Conservation (phyloP, 139 green algal genomes). For the Chlorella sp. region DNA sequence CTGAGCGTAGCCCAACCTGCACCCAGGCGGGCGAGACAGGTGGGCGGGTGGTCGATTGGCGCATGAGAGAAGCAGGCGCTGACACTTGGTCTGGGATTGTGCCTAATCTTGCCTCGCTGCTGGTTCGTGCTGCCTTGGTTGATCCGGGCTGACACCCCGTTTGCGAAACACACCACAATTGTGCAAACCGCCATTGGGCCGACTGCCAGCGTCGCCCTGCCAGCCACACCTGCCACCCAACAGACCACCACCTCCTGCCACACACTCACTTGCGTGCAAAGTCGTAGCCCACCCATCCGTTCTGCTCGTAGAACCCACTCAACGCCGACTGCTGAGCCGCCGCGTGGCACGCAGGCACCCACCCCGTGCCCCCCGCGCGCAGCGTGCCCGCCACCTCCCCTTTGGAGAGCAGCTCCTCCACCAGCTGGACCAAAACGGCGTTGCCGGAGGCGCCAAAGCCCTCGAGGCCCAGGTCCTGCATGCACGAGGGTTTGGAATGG, state of each 20-base stretch:
- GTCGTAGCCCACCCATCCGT: conserved; percentile 74
- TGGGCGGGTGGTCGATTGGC: no score
- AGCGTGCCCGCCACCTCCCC: conserved; percentile 51
- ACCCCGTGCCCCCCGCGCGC: conserved; percentile 58
- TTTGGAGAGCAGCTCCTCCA: conserved; percentile 38
- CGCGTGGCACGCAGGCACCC: conserved; percentile 58
- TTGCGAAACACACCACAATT: no score
- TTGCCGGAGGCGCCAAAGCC: not conserved
- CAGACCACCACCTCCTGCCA: not conserved
- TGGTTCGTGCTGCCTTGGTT: no score
- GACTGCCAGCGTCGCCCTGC: no score
- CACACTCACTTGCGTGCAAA: not conserved
- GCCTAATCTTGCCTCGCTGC: no score
- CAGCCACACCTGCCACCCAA: no score
- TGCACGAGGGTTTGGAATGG: not conserved
- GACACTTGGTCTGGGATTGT: no score
- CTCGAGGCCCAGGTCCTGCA: not conserved
- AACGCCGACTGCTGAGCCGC: conserved; percentile 60
- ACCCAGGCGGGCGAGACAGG: no score
- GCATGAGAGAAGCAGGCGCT: no score
- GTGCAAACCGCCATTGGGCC: no score
- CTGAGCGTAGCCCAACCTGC: no score
- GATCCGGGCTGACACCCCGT: no score
- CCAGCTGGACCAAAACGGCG: conserved; percentile 5
- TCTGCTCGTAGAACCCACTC: conserved; percentile 72